phyloP scores from a whole-genome alignment of 2,329 filamentous ascomycete genomes.

The Lithohypha guttulata region DNA sequence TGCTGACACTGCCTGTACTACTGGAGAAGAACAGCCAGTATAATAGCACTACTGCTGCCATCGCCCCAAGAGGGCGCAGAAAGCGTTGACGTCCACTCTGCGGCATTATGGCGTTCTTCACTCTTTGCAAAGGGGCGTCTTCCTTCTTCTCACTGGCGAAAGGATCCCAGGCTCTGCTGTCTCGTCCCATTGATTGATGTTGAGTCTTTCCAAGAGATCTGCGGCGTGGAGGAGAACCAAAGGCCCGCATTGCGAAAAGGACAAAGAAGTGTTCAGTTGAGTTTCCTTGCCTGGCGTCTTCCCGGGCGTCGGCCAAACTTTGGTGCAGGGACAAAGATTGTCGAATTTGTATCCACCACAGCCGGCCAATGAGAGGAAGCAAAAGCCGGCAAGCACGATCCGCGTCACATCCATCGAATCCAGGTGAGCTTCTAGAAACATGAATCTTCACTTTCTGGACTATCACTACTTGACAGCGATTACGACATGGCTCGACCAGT shows the following conservation, averaged over 20 bases:
- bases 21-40: constrained; percentile 43
- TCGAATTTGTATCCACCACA: no score
- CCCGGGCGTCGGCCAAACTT: no score
- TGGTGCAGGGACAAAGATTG: no score
- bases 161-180: constrained; percentile 27
- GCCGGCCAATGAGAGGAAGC: no score
- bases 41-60: constrained; percentile 49
- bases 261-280: no score
- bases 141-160: constrained; percentile 32
- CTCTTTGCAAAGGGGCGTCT: constrained; percentile 28
- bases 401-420: no score
- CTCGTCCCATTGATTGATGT: constrained; percentile 28
- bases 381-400: no score
- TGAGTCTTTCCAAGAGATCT: constrained; percentile 37
- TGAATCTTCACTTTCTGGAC: no score
- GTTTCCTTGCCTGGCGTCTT: no score
- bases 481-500: not conserved
- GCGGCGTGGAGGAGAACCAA: constrained; percentile 35
- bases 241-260: no score
- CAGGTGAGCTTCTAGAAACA: no score
- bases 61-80: constrained; percentile 51
- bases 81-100: constrained; percentile 51
- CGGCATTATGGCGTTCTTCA: constrained; percentile 45
- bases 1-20: constrained; percentile 1
- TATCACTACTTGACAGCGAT: not conserved